phyloP scores from a whole-genome alignment of 352 stramenopile species.

The Pythium dissotocum region DNA sequence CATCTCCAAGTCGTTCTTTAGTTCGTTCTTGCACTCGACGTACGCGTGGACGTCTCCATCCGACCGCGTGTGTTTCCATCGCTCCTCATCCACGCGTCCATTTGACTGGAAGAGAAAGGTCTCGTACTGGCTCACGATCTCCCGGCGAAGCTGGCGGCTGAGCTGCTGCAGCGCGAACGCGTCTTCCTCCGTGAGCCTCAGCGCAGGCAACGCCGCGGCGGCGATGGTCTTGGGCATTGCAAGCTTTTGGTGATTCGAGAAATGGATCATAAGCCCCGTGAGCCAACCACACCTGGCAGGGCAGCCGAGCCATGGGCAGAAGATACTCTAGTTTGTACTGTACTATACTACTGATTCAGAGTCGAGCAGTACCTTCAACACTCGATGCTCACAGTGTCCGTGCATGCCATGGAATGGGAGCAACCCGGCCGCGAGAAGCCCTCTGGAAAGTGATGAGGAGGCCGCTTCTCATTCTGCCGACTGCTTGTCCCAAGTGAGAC shows the following conservation, averaged over 20 bases:
- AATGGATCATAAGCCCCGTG: too few relatives aligned
- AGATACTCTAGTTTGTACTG: too few relatives aligned
- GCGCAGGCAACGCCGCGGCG: conserved; percentile 31
- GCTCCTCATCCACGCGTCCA: conserved; percentile 29
- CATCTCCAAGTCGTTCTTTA: not conserved
- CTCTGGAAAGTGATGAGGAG: too few relatives aligned
- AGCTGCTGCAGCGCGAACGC: conserved; percentile 36
- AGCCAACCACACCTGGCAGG: too few relatives aligned
- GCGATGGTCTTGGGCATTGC: conserved; percentile 34
- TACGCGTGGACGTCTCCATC: conserved; percentile 35
- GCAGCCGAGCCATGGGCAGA: too few relatives aligned
- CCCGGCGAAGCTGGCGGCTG: conserved; percentile 26
- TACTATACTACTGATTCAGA: too few relatives aligned
- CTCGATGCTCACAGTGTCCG: not conserved
- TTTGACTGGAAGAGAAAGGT: conserved; percentile 31
- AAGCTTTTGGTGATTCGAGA: too few relatives aligned
- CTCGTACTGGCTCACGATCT: conserved; percentile 45
- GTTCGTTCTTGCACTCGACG: conserved; percentile 28
- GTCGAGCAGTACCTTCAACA: not conserved
- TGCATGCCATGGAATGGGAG: too few relatives aligned
- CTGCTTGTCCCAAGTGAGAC: too few relatives aligned
- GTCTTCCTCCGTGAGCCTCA: conserved; percentile 39
- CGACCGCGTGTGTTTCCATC: conserved; percentile 37
- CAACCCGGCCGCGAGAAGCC: too few relatives aligned
- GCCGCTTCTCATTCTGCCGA: too few relatives aligned